phyloP scores from a whole-genome alignment of 345 rosid species.

The Rhizophora mangle region DNA sequence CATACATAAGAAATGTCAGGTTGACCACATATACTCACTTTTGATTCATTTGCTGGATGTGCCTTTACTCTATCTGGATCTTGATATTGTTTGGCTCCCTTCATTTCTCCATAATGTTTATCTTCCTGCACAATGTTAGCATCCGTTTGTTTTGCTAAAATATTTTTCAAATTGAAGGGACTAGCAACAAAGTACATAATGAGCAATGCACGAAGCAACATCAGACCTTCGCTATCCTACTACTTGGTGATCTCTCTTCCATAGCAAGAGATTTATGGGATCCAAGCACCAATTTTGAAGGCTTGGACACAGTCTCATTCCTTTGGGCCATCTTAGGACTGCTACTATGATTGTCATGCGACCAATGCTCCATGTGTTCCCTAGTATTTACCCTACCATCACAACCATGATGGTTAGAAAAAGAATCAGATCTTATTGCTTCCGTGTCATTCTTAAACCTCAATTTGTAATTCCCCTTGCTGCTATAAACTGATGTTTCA shows the following conservation, averaged over 20 bases:
- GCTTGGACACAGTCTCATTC: slow-evolving; percentile 38
- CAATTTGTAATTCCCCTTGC: slow-evolving; percentile 31
- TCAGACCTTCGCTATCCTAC: slow-evolving; percentile 43
- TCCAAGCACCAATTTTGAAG: slow-evolving; percentile 38
- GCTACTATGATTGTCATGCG: slow-evolving; percentile 30
- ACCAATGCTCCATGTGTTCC: slow-evolving; percentile 31
- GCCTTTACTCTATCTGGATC: slow-evolving; percentile 31
- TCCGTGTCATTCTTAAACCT: slow-evolving; percentile 46
- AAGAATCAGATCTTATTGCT: slow-evolving; percentile 40
- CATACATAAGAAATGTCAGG: background rate
- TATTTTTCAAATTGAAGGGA: too few species aligned
- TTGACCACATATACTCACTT: slow-evolving; percentile 35
- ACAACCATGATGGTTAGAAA: slow-evolving; percentile 30
- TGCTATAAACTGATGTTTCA: slow-evolving; percentile 35
- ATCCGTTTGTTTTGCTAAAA: slow-evolving; percentile 5
- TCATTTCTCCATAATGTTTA: slow-evolving; percentile 37
- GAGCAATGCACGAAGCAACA: slow-evolving; percentile 3
- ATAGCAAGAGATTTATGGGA: slow-evolving; percentile 38
- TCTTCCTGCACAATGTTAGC: slow-evolving; percentile 37
- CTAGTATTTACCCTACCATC: slow-evolving; percentile 27
- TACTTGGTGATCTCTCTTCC: slow-evolving; percentile 42
- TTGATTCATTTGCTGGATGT: slow-evolving; percentile 38
- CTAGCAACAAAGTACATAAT: background rate
- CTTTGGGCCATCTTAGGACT: slow-evolving; percentile 32
- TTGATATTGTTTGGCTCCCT: slow-evolving; percentile 25